Evolutionary conservation across 805 yeast genomes (phyloP).

Genomic region (Yueomyces sinensis): DNA sequence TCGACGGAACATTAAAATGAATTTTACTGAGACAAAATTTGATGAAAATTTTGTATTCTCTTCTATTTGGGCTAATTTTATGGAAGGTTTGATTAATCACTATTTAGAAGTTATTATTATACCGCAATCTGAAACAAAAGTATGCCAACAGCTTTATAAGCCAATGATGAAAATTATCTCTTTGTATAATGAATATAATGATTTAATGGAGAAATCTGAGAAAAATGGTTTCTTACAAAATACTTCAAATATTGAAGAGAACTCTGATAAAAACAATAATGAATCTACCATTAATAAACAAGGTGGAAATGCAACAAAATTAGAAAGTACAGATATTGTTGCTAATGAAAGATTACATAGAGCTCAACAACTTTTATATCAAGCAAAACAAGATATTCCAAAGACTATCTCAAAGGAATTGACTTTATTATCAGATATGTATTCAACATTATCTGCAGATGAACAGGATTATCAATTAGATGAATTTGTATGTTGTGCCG

Average conservation of each 20-base stretch:
- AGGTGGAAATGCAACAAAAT: no score
- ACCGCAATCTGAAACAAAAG: constrained; percentile 25
- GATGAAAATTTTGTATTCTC: constrained; percentile 25
- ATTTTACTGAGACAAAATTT: constrained; percentile 18
- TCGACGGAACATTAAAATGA: constrained; percentile 22
- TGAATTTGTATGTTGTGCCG: constrained; percentile 26
- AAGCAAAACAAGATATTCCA: constrained; percentile 24
- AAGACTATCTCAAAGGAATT: constrained; percentile 24
- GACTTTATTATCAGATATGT: constrained; percentile 24
- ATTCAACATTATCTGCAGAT: constrained; percentile 23
- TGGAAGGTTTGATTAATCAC: constrained; percentile 27
- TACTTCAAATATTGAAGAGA: no score
- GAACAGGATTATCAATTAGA: constrained; percentile 26
- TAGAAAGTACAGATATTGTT: constrained; percentile 5
- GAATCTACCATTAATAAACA: background rate
- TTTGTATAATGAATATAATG: constrained; percentile 24
- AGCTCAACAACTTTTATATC: constrained; percentile 21
- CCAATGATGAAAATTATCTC: constrained; percentile 27
- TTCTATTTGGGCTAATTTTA: constrained; percentile 27
- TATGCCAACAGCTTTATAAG: constrained; percentile 24
- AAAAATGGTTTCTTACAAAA: constrained; percentile 21
- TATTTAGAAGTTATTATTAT: constrained; percentile 24
- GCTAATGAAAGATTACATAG: constrained; percentile 19
- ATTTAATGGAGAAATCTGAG: constrained; percentile 24
- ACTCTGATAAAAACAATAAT: constrained; percentile 1